A percentile compares a stretch with the other conserved stretches of the same genome.
phyloP scores from a whole-genome alignment of 257 asterid genomes.

The Mitragyna speciosa region DNA sequence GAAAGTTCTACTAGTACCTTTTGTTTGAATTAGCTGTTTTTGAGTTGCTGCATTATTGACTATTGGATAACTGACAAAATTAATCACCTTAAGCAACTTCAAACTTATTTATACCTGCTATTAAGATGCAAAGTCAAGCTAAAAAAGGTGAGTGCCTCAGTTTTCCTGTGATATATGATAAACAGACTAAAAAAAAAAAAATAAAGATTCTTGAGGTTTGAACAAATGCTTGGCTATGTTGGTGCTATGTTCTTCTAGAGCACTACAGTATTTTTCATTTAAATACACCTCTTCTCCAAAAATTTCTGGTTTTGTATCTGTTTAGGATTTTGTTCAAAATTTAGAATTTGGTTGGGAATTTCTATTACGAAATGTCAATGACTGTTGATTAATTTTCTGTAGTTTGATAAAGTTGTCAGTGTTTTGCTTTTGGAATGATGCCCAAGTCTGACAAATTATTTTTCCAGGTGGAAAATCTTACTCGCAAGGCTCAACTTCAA shows the following conservation, averaged over 20 bases:
- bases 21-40: not conserved
- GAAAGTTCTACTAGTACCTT: not conserved
- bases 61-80: not conserved
- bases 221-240: not conserved
- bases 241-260: not conserved
- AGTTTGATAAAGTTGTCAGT: not conserved
- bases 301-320: not conserved
- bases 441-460: constrained; percentile 23
- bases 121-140: not conserved
- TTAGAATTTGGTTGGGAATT: not conserved
- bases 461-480: constrained; percentile 70
- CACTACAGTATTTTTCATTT: not conserved
- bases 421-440: constrained; percentile 6
- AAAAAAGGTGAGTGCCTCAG: not conserved
- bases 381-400: not conserved
- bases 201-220: not conserved
- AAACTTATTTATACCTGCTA: not conserved
- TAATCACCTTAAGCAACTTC: not conserved
- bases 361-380: not conserved
- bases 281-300: not conserved
- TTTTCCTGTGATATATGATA: not conserved
- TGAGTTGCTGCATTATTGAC: not conserved
- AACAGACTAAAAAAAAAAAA: not conserved
- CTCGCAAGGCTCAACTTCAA: constrained; percentile 74
- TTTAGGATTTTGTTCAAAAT: not conserved